Base-by-base conservation (phyloP, 2,329 filamentous ascomycete species). In the Microdochium paspali region DNA sequence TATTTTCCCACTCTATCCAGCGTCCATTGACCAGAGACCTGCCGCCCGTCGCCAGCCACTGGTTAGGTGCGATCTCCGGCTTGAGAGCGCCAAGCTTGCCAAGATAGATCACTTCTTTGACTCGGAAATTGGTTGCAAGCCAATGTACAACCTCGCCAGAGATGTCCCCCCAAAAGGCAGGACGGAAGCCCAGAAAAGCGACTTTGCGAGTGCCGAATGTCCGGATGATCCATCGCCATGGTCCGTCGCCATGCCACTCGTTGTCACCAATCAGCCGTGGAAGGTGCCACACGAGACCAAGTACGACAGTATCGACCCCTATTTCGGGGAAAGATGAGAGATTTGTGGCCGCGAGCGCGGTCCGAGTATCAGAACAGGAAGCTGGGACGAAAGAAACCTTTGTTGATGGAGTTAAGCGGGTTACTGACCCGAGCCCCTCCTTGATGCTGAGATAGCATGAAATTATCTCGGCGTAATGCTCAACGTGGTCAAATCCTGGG, bases 401-500 rank as follows among this genome's bases (percentile, higher is more conserved):
- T 12, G 48, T 50, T 4, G 50, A 44, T 5, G 48, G 46, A 7
- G 50, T 51, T 23, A 51, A 20, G 18, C 6, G 35, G 48, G 3
- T 24, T 25, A 15, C 18, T 10, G 4, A 21, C 44, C n/a, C 2
- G 30, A 24, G 23, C 30, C 44, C n/a, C 30, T 51, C 43, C 12
- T 39, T 13, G 24, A 50, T 46, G 9, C 47, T 49, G 24, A 51
- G 46, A 18, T 50, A 51, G 6, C 28, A 35, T 21, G 50, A 45
- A 3, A 51, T 48, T 18, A 51, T 50, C 44, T 51, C 50, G 46
- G 50, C 47, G 24, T 51, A 51, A 39, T 55, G 53, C 31, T 55
- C 51, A 13, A 52, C 25, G 47, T 55, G 53, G 35, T 53, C 53
- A 21, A 50, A 52, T 2, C 53, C 53, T 3, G 53, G 53, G 28